Evolutionary conservation across 2,329 filamentous ascomycete genomes (phyloP), one percentile per base, ranked within the genome.

Genomic region (Lachnellula arida): DNA sequence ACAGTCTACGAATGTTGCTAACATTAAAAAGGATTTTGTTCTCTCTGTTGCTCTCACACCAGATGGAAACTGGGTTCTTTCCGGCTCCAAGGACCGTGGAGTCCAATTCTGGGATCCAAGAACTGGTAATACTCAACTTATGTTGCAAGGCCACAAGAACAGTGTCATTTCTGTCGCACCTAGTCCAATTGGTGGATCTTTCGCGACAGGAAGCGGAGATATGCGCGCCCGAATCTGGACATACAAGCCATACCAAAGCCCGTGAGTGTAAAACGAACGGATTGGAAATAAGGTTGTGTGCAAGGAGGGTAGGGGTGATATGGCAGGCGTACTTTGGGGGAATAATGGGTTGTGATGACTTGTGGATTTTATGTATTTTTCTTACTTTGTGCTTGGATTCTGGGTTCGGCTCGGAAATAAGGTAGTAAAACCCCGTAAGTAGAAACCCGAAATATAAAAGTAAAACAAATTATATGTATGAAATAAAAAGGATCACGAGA

Each of bases 101-200:
- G 94, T 99, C 22, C 94, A 97, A 71, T 97, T 99, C 79, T 99
- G 94, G 94, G 93, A 99, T 70, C 93, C 94, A 19, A 83, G 87
- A 67, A 97, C 91, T 19, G 94, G 93, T 37, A 87, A 89, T 63
- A 95, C 93, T 1, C 93, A 97, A 75, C 87, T 99, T 71, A 97
- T 97, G 94, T 82, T 99, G 60, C 94, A 97, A 74, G 94, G 94
- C 25, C 94, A 99, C 73, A 97, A 97, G 81, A 97, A 97, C 75
- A 96, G 91, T 11, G 94, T 99, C 66, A 97, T 97, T 67, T 97
- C 92, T 2, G 94, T 99, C 51, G 93, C 94, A 1, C 94, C 94
- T 22, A 96, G 91, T 73, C 94, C 94, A 15, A 64, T 60, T 46
- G 92, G 91, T 56, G 85, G 86, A 61, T 87, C 91, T 70, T 99